Percentiles rank a stretch among this genome's conserved stretches.
Evolutionary conservation across 176 grass and related monocot genomes (phyloP).

Genomic region (Cocos nucifera): DNA sequence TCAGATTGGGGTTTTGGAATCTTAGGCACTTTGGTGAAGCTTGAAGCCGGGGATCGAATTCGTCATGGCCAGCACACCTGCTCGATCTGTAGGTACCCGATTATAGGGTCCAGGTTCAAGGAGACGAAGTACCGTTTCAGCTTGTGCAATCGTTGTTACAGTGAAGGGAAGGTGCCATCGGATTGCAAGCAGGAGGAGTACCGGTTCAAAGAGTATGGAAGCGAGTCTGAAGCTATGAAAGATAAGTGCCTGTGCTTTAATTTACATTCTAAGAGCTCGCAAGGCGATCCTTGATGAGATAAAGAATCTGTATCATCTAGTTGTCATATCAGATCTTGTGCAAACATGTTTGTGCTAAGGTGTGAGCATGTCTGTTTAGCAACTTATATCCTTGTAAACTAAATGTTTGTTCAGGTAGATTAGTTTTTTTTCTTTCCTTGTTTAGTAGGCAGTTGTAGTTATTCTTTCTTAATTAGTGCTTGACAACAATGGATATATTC

Average conservation of each 20-base stretch:
- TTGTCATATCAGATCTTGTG: slow-evolving; percentile 1
- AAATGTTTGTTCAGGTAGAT: slow-evolving; percentile 9
- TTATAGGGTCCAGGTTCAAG: slow-evolving; percentile 89
- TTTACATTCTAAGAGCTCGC: slow-evolving; percentile 53
- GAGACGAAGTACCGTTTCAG: slow-evolving; percentile 89
- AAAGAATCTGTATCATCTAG: slow-evolving; percentile 2
- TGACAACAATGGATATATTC: no score
- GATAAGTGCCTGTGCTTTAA: slow-evolving; percentile 91
- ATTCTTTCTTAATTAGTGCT: no score
- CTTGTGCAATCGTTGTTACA: slow-evolving; percentile 88
- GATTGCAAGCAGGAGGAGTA: slow-evolving; percentile 83
- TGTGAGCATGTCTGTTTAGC: slow-evolving; percentile 42
- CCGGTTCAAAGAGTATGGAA: slow-evolving; percentile 89
- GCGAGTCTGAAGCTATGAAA: slow-evolving; percentile 65
- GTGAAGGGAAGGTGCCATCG: slow-evolving; percentile 94
- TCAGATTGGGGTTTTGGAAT: slow-evolving; percentile 96
- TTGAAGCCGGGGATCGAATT: slow-evolving; percentile 87
- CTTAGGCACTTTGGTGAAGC: slow-evolving; percentile 66
- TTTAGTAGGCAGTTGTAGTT: no score
- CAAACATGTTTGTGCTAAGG: slow-evolving; percentile 38
- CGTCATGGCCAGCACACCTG: slow-evolving; percentile 73
- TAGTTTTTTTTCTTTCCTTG: neutral
- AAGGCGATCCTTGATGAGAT: slow-evolving; percentile 51
- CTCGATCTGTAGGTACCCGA: slow-evolving; percentile 79
- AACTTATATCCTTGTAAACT: slow-evolving; percentile 47